Evolutionary conservation across 2,329 filamentous ascomycete species (phyloP), one percentile per base, ranked within the genome.

Genomic region (Aspergillus fumigatus): DNA sequence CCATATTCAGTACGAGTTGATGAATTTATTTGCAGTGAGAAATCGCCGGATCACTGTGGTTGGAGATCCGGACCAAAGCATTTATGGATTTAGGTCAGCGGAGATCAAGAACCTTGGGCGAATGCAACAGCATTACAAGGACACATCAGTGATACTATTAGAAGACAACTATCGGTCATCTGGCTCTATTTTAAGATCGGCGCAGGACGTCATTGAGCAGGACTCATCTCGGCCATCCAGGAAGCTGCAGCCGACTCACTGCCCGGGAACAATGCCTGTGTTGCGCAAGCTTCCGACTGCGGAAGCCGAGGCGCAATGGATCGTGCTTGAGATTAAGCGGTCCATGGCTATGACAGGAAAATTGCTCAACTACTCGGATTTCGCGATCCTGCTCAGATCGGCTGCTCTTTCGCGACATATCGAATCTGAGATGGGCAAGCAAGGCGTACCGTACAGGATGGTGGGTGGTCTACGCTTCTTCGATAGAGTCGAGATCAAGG

Each of bases 151-250:
- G 56, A 85, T 97, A 48, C 86, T 93, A 5, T 79, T 99, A 2
- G 90, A 97, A 69, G 89, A 97, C 67, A 99, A 97, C 67, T 99
- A 99, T 69, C 85, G 93, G 23, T 97, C 93, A 1, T 95, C 92
- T 0, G 90, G 88, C 41, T 86, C 86, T 7, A 97, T 99, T 57
- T 79, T 97, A 25, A 82, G 84, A 57, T 85, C 89, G 5, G 92
- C 94, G 0, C 81, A 95, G 58, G 84, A 87, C 59, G 86, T 99
- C 50, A 97, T 99, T 59, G 87, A 97, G 71, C 93, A 97, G 73
- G 93, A 99, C 71, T 82, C 83, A 51, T 84, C 83, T 38, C 82
- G 93, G 57, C 94, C 92, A 52, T 81, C 88, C 56, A 97, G 97
- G 70, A 82, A 82, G 38, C 78, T 99, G 35, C 80, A 90, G 51